Conservation (phyloP, 2,329 filamentous ascomycete genomes). For the Phoma sp. region DNA sequence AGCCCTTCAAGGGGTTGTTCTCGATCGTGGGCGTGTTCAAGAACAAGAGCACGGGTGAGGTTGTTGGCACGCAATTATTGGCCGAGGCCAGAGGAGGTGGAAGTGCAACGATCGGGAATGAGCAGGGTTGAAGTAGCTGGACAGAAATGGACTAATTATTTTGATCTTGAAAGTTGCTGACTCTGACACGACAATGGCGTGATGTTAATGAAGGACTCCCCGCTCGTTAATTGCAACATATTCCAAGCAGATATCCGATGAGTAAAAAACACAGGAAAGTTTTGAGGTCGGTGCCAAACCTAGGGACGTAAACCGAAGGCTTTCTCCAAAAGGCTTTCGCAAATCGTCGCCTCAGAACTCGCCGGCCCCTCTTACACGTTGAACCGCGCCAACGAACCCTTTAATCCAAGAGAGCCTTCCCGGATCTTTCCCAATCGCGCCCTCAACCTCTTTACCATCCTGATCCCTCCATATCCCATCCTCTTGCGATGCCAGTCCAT, state of each 20-base stretch:
- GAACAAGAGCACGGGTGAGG: conserved; percentile 55
- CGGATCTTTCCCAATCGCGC: conserved; percentile 56
- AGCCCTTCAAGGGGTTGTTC: conserved; percentile 59
- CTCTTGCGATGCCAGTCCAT: conserved; percentile 60
- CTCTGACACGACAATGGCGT: background rate
- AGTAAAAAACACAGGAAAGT: no score
- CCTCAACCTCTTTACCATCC: conserved; percentile 49
- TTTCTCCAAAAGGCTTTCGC: no score
- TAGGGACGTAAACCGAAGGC: no score
- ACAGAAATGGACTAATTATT: background rate
- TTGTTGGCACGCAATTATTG: conserved; percentile 61
- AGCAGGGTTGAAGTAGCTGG: conserved; percentile 12
- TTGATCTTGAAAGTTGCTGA: background rate
- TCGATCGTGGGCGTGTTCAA: conserved; percentile 58
- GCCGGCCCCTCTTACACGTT: conserved; percentile 64
- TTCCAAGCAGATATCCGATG: no score
- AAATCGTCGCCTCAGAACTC: conserved; percentile 55
- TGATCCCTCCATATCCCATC: conserved; percentile 71
- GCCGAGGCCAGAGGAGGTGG: conserved; percentile 63
- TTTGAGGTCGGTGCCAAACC: no score
- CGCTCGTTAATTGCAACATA: no score
- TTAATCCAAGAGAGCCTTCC: conserved; percentile 66
- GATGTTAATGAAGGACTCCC: no score
- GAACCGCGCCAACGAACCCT: conserved; percentile 64
- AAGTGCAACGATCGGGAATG: conserved; percentile 57